Conservation (phyloP, 2,329 filamentous ascomycete species). For the Aspergillus hortae region DNA sequence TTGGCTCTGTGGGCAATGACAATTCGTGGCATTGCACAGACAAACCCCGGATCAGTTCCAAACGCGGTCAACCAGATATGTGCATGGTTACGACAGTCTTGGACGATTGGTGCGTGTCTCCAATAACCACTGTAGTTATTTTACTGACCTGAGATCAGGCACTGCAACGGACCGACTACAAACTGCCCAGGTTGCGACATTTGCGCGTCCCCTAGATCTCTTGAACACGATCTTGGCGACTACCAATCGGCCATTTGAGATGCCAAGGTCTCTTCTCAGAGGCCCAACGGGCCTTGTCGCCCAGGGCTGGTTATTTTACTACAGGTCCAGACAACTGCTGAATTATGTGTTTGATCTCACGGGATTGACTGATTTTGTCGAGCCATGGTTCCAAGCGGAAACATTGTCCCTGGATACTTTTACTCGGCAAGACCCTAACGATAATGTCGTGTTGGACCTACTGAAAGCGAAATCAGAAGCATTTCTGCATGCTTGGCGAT, state of each 20-base stretch:
- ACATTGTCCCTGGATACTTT: constrained; percentile 20
- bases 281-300: constrained; percentile 29
- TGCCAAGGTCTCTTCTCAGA: constrained; percentile 17
- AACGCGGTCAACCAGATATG: constrained; percentile 68
- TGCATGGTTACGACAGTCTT: constrained; percentile 76
- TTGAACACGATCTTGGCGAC: constrained; percentile 67
- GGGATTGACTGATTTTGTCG: constrained; percentile 12
- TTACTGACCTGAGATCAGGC: constrained; percentile 39
- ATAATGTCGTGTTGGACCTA: constrained; percentile 42
- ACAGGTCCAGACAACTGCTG: constrained; percentile 40
- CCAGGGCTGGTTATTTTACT: constrained; percentile 40
- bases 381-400: constrained; percentile 25
- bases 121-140: not conserved
- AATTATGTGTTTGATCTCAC: constrained; percentile 48
- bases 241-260: constrained; percentile 51
- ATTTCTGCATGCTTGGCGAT: constrained; percentile 44
- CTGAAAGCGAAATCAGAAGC: constrained; percentile 45
- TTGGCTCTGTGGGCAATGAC: constrained; percentile 68
- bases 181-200: constrained; percentile 60
- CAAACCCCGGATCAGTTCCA: constrained; percentile 66
- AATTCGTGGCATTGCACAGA: constrained; percentile 62
- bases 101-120: constrained; percentile 67
- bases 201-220: constrained; percentile 63
- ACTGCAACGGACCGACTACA: constrained; percentile 60
- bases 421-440: constrained; percentile 30